A percentile compares a stretch with the other conserved stretches of the same genome.
Evolutionary conservation across 179 eudicot species (phyloP).

Genomic region (Patellifolia procumbens): DNA sequence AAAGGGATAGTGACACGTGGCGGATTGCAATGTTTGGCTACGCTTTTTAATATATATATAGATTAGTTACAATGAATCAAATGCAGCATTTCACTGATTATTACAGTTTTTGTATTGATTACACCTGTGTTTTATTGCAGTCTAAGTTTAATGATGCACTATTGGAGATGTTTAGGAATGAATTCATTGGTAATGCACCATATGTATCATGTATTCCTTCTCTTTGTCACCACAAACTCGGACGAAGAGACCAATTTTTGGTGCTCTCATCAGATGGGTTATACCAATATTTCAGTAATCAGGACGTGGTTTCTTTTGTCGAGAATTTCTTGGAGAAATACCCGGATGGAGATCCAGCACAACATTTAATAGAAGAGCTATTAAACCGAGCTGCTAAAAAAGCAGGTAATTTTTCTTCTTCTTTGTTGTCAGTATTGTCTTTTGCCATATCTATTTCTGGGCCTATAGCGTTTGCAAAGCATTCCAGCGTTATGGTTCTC

Average conservation of each 20-base stretch:
- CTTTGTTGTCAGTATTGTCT: neutral
- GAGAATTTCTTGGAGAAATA: conserved; percentile 81
- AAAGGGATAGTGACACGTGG: too few relatives aligned
- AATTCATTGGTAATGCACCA: conserved; percentile 86
- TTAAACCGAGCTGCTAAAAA: conserved; percentile 94
- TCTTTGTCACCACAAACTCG: conserved; percentile 77
- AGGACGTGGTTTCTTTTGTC: conserved; percentile 81
- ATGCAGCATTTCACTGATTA: neutral
- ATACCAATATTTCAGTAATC: conserved; percentile 88
- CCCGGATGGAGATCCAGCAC: conserved; percentile 99
- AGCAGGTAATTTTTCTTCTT: conserved; percentile 64
- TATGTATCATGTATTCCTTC: conserved; percentile 88
- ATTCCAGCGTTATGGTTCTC: too few relatives aligned
- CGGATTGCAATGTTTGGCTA: too few relatives aligned
- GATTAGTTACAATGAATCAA: too few relatives aligned
- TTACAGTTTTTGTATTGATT: conserved; percentile 13
- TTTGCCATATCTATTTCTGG: neutral
- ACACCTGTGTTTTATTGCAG: conserved; percentile 48
- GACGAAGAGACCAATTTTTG: conserved; percentile 85
- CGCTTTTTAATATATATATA: too few relatives aligned
- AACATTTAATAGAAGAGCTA: conserved; percentile 97
- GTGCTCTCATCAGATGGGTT: conserved; percentile 96
- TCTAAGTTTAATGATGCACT: conserved; percentile 80
- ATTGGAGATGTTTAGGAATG: conserved; percentile 93
- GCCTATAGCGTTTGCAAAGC: neutral